Evolutionary conservation across 805 yeast genomes (phyloP), one percentile per base, ranked within the genome.

Genomic region (Candida railenensis): DNA sequence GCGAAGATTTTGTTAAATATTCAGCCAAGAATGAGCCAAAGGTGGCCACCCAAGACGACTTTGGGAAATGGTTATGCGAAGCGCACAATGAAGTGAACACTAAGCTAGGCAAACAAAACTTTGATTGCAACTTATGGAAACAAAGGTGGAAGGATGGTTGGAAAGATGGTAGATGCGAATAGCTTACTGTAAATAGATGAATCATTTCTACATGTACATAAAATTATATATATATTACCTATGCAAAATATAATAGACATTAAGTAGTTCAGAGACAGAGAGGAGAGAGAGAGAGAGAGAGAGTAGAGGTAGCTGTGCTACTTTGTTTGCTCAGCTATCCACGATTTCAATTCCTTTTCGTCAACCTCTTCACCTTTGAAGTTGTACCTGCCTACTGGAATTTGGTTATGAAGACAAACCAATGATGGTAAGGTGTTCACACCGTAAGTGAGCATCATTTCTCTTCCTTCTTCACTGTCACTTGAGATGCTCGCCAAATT

Each of bases 141-240:
- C 81, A 87, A 57, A 82, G 99, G 60, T 92, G 99, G 99, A 83
- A 78, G 54, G 96, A 89, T 56, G 97, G 97, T 0, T 90, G 96
- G 97, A 85, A 86, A 33, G 82, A 78, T 53, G 80, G 80, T 2
- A 62, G 74, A 20, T 77, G 81, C 53, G 79, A 76, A 48, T 73
- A 52, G 48, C 34, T n/a, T 28, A 7, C 36, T 14, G 18, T 14
- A 33, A 15, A 33, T 15, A 33, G 36, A 33, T 15, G 8, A n/a
- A n/a, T n/a, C n/a, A n/a, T n/a, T n/a, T n/a, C n/a, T 25, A 25
- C 9, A 25, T 25, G 30, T 25, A 25, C 11, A 25, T 25, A 25
- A 11, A 25, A 7, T 7, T 25, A 25, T 25, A 25, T 25, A 25
- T 25, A 25, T 25, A 25, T n/a, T n/a, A n/a, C n/a, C n/a, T n/a